Evolutionary conservation across 345 rosid species (phyloP).

Genomic region (Citrus maxima): DNA sequence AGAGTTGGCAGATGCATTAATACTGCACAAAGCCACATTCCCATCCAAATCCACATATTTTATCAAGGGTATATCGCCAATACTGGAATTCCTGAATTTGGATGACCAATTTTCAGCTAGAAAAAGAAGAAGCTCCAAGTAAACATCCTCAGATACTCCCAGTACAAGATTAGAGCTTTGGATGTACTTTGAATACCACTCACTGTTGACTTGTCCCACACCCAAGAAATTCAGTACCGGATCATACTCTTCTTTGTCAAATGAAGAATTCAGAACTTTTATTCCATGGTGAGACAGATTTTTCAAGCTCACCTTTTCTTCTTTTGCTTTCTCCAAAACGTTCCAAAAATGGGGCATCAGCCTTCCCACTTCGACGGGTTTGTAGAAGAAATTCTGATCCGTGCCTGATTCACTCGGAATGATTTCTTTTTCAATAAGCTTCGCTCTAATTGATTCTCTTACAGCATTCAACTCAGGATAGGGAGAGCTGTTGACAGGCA

Average conservation of each 20-base stretch:
- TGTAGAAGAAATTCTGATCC: constrained; percentile 59
- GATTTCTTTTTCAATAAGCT: constrained; percentile 36
- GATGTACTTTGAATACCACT: constrained; percentile 66
- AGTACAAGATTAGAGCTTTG: constrained; percentile 46
- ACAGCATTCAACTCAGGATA: constrained; percentile 36
- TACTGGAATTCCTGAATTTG: constrained; percentile 27
- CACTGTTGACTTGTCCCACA: constrained; percentile 31
- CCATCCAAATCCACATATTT: constrained; percentile 44
- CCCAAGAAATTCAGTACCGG: constrained; percentile 49
- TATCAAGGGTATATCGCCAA: constrained; percentile 42
- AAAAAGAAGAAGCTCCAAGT: constrained; percentile 47
- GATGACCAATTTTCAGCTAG: constrained; percentile 52
- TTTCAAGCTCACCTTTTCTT: constrained; percentile 41
- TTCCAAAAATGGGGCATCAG: constrained; percentile 57
- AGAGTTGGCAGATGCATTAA: constrained; percentile 14
- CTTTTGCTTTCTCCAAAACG: constrained; percentile 47
- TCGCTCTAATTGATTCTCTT: constrained; percentile 38
- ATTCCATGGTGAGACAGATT: constrained; percentile 66
- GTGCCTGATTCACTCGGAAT: constrained; percentile 53
- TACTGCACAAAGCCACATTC: constrained; percentile 29
- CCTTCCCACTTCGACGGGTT: constrained; percentile 53
- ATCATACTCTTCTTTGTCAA: constrained; percentile 38
- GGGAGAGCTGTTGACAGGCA: constrained; percentile 46
- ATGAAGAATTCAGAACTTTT: constrained; percentile 39
- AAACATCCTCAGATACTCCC: constrained; percentile 46